Conservation (phyloP, 2,329 filamentous ascomycete genomes). For the Nakataea oryzae region DNA sequence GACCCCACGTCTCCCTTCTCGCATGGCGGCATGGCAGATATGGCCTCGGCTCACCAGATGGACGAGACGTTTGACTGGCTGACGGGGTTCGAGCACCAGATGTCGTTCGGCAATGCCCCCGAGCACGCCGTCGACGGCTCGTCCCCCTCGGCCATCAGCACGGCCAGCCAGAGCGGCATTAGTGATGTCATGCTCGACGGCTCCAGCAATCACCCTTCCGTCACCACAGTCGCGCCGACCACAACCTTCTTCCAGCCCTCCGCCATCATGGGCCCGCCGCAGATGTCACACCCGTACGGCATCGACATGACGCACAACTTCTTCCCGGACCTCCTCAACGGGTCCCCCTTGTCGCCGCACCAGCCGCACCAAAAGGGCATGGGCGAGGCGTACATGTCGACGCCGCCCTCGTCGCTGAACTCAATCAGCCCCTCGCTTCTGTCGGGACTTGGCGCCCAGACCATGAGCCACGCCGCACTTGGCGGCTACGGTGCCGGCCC, state of each 20-base stretch:
- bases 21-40: conserved; percentile 40
- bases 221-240: conserved; percentile 35
- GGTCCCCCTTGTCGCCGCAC: conserved; percentile 68
- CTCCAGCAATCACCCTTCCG: conserved; percentile 54
- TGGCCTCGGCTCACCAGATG: conserved; percentile 45
- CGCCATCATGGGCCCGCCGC: conserved; percentile 56
- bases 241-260: conserved; percentile 58
- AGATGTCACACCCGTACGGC: conserved; percentile 53
- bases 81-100: conserved; percentile 67
- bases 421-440: conserved; percentile 64
- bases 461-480: conserved; percentile 50
- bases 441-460: conserved; percentile 50
- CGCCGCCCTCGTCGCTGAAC: conserved; percentile 63
- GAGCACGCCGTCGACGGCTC: conserved; percentile 85
- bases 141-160: conserved; percentile 92
- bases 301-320: conserved; percentile 65
- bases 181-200: conserved; percentile 89
- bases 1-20: conserved; percentile 28
- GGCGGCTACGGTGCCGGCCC: conserved; percentile 50
- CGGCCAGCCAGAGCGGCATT: conserved; percentile 81
- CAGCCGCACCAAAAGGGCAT: conserved; percentile 63
- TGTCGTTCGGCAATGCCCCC: conserved; percentile 51
- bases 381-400: conserved; percentile 68
- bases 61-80: conserved; percentile 80
- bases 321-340: conserved; percentile 67